phyloP scores from a whole-genome alignment of 345 rosid species.

The Euphorbia pulcherrima region DNA sequence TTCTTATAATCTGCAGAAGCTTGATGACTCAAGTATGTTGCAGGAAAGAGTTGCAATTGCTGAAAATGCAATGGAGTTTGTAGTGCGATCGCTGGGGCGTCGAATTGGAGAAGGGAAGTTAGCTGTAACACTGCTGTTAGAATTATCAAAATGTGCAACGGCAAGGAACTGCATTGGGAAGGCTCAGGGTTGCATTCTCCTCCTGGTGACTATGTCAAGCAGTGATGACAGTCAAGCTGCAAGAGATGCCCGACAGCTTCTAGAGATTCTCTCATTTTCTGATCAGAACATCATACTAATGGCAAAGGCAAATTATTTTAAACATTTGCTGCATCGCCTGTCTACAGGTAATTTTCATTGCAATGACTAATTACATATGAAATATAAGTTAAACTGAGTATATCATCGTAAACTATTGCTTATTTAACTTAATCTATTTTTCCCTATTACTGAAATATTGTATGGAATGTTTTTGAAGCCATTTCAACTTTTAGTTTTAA shows the following conservation, averaged over 20 bases:
- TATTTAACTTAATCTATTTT: background rate
- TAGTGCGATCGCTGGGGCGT: slow-evolving; percentile 60
- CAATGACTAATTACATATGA: slow-evolving; percentile 7
- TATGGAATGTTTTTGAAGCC: background rate
- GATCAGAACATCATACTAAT: slow-evolving; percentile 54
- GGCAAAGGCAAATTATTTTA: slow-evolving; percentile 70
- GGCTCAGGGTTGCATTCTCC: slow-evolving; percentile 59
- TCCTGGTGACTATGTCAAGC: slow-evolving; percentile 57
- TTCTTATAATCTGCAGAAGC: slow-evolving; percentile 10
- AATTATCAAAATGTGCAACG: slow-evolving; percentile 37
- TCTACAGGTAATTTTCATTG: slow-evolving; percentile 41
- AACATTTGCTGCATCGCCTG: slow-evolving; percentile 50
- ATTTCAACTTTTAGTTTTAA: background rate
- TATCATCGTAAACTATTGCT: background rate
- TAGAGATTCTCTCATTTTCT: slow-evolving; percentile 54
- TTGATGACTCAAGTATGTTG: slow-evolving; percentile 15
- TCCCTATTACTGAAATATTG: background rate
- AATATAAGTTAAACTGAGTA: background rate
- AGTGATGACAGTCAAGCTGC: slow-evolving; percentile 52
- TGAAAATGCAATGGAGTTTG: slow-evolving; percentile 42
- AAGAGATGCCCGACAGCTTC: slow-evolving; percentile 42
- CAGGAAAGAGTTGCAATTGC: slow-evolving; percentile 54
- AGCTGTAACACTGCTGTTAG: slow-evolving; percentile 52
- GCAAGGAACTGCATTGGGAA: slow-evolving; percentile 47
- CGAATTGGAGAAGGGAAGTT: slow-evolving; percentile 50